These are phyloP conservation scores for Glarea lozoyensis DNA, from an alignment of 495 filamentous ascomycete species.

Conservation along the genomic window DNA sequence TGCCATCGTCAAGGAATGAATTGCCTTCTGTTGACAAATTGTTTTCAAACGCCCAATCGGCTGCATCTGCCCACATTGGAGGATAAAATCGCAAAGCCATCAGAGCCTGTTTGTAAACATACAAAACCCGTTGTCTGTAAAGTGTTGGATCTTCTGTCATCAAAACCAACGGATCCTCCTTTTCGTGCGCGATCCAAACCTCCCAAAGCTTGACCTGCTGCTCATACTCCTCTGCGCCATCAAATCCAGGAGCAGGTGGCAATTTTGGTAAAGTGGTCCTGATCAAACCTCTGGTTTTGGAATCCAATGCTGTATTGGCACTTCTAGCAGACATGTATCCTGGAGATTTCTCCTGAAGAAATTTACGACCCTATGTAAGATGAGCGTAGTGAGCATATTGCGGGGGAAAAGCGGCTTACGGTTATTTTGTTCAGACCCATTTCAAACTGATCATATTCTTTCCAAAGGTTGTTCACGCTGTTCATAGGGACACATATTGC, in stretches of 20 bases:
- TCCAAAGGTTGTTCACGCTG: conserved; percentile 77
- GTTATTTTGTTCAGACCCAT: conserved; percentile 77
- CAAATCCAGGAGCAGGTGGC: conserved; percentile 76
- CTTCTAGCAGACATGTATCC: conserved; percentile 89
- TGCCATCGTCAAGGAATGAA: conserved; percentile 65
- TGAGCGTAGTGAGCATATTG: conserved; percentile 9
- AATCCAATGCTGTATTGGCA: conserved; percentile 72
- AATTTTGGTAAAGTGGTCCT: conserved; percentile 71
- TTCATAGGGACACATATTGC: conserved; percentile 78
- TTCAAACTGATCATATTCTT: conserved; percentile 95
- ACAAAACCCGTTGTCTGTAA: conserved; percentile 70
- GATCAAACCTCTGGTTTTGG: conserved; percentile 68
- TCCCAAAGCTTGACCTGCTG: conserved; percentile 89
- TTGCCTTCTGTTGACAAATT: conserved; percentile 55
- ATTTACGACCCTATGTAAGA: conserved; percentile 77
- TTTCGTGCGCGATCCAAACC: conserved; percentile 90
- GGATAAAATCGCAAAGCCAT: conserved; percentile 93
- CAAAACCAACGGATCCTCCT: conserved; percentile 78
- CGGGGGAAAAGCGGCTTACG: conserved; percentile 26
- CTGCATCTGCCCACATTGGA: conserved; percentile 90
- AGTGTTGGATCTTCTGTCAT: conserved; percentile 64
- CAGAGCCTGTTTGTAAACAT: conserved; percentile 86
- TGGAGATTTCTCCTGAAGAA: conserved; percentile 82
- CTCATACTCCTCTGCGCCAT: conserved; percentile 76
- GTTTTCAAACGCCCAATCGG: conserved; percentile 85